phyloP scores from a whole-genome alignment of 2,329 filamentous ascomycete genomes.

The Juglanconis oblonga region DNA sequence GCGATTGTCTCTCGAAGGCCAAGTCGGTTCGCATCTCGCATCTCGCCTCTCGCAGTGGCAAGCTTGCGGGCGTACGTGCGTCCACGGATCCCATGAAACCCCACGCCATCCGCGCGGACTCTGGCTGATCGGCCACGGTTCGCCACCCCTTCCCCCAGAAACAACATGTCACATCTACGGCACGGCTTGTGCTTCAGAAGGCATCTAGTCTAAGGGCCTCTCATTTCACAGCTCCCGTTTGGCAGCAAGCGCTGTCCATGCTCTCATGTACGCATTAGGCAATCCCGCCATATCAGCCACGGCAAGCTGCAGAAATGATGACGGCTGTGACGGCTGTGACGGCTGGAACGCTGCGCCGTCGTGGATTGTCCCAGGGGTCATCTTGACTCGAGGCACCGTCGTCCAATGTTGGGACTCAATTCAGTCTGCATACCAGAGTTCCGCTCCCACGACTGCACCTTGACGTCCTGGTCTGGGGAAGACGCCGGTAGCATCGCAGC shows the following conservation, averaged over 20 bases:
- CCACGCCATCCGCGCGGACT: not conserved
- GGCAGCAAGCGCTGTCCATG: slow-evolving; percentile 26
- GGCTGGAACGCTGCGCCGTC: slow-evolving; percentile 28
- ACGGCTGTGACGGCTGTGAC: slow-evolving; percentile 32
- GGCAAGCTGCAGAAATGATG: slow-evolving; percentile 37
- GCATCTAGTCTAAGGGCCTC: slow-evolving; percentile 12
- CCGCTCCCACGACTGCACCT: not conserved
- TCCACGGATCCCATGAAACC: not conserved
- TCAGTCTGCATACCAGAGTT: not conserved
- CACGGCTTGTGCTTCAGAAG: slow-evolving; percentile 15
- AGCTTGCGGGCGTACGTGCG: not conserved
- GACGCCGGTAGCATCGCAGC: slow-evolving; percentile 1
- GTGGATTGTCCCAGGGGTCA: slow-evolving; percentile 28
- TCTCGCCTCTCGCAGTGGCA: not conserved
- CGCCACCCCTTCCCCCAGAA: slow-evolving; percentile 20
- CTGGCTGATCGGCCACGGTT: not conserved
- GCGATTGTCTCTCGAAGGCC: not conserved
- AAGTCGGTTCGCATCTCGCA: not conserved
- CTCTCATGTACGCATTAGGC: slow-evolving; percentile 26
- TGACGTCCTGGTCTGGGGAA: not conserved
- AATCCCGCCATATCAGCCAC: slow-evolving; percentile 23
- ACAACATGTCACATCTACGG: slow-evolving; percentile 20
- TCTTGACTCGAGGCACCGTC: slow-evolving; percentile 37
- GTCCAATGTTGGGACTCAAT: slow-evolving; percentile 19
- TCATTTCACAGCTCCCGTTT: slow-evolving; percentile 31